phyloP scores from a whole-genome alignment of 2,329 filamentous ascomycete genomes.

The Aspergillus luchuensis region DNA sequence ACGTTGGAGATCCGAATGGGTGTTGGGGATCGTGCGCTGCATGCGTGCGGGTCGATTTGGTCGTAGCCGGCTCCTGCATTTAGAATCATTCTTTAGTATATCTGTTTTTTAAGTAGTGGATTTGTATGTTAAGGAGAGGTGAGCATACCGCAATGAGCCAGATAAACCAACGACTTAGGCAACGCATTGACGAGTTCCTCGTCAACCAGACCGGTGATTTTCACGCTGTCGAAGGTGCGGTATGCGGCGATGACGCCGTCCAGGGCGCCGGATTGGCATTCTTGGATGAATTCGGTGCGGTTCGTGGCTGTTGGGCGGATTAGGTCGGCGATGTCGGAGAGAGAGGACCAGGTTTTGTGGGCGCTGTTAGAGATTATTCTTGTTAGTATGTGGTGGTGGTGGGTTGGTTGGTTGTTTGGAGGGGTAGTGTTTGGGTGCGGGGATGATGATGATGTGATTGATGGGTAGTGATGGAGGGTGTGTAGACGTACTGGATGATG shows the following conservation, averaged over 20 bases:
- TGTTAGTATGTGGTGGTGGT: not conserved
- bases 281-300: constrained; percentile 68
- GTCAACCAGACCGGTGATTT: constrained; percentile 70
- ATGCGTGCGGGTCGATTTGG: constrained; percentile 73
- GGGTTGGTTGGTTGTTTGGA: not conserved
- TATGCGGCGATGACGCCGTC: constrained; percentile 67
- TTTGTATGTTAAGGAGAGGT: not conserved
- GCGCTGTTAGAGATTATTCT: constrained; percentile 46
- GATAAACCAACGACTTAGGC: constrained; percentile 41
- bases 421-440: not conserved
- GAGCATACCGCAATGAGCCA: constrained; percentile 44
- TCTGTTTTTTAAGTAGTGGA: not conserved
- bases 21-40: constrained; percentile 59
- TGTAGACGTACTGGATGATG: constrained; percentile 61
- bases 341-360: constrained; percentile 62
- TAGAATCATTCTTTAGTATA: not conserved
- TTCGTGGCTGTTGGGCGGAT: constrained; percentile 62
- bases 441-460: not conserved
- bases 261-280: constrained; percentile 66
- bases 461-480: not conserved
- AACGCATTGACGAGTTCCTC: constrained; percentile 63
- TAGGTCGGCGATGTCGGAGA: constrained; percentile 66
- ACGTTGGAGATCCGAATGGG: constrained; percentile 74
- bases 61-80: constrained; percentile 77
- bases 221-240: constrained; percentile 68